These are phyloP conservation scores for Chlorella sorokiniana DNA, from an alignment of 139 green algal species.

Conservation along the genomic window DNA sequence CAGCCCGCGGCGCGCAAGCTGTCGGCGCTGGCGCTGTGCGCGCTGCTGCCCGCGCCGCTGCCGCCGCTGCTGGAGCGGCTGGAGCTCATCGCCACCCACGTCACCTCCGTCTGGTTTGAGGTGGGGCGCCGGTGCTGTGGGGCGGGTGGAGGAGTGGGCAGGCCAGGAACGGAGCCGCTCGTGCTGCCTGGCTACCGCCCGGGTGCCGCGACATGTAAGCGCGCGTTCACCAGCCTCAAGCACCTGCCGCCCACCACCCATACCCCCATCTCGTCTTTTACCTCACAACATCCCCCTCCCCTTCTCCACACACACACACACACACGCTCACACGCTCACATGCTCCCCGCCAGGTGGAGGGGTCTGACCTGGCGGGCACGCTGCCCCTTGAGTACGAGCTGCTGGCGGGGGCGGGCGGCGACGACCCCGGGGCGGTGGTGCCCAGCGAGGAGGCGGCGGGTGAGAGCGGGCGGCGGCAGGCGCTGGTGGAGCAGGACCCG, in stretches of 20 bases:
- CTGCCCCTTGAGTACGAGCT: constrained; percentile 17
- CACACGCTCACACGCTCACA: neutral
- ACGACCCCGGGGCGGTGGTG: constrained; percentile 34
- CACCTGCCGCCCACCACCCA: neutral
- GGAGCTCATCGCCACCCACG: constrained; percentile 40
- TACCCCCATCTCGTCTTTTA: too few species aligned
- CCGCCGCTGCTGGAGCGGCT: constrained; percentile 46
- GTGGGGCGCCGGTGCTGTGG: constrained; percentile 17
- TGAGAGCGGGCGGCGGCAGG: constrained; percentile 28
- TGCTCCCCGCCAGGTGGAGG: constrained; percentile 19
- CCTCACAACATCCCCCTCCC: neutral
- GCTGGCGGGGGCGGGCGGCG: neutral
- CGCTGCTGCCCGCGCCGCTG: constrained; percentile 60
- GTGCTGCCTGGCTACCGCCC: neutral
- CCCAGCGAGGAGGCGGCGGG: constrained; percentile 43
- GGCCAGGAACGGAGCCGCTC: neutral
- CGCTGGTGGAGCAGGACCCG: constrained; percentile 29
- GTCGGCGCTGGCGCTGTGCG: constrained; percentile 70
- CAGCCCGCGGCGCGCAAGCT: constrained; percentile 68
- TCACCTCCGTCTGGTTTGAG: constrained; percentile 66
- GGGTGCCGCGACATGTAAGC: too few species aligned
- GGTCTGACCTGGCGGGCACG: constrained; percentile 8
- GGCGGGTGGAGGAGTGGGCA: neutral
- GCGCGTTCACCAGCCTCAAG: too few species aligned
- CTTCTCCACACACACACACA: neutral